Conservation (phyloP, 768 basidiomycete species). For the Lyophyllum shimeji region DNA sequence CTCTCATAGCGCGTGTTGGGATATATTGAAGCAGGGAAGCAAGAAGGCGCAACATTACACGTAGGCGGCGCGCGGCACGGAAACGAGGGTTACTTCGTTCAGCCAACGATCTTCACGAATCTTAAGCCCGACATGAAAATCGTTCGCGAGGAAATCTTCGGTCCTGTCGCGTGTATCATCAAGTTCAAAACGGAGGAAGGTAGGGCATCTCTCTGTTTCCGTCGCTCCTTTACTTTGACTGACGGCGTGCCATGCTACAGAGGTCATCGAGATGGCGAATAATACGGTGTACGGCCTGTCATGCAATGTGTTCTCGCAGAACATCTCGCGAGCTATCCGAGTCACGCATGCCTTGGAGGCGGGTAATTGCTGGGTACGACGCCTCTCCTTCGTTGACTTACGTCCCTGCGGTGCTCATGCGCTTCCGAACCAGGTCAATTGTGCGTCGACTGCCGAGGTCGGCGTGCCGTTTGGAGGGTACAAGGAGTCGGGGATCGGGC, state of each 20-base stretch:
- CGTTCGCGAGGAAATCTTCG: constrained; percentile 70
- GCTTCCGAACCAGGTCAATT: constrained; percentile 18
- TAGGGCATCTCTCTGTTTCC: constrained; percentile 22
- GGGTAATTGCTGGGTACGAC: constrained; percentile 18
- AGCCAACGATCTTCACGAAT: constrained; percentile 71
- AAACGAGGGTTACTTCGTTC: constrained; percentile 64
- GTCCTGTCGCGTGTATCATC: constrained; percentile 70
- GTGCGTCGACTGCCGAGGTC: constrained; percentile 12
- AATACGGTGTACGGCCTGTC: constrained; percentile 72
- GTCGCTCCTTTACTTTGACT: background rate
- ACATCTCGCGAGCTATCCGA: constrained; percentile 71
- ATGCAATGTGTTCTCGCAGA: constrained; percentile 79
- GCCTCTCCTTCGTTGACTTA: background rate
- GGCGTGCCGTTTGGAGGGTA: constrained; percentile 26
- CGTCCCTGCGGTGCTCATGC: background rate
- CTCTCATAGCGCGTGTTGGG: constrained; percentile 64
- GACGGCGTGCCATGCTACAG: background rate
- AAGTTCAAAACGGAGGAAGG: constrained; percentile 64
- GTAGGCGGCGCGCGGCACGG: constrained; percentile 62
- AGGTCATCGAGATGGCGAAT: background rate
- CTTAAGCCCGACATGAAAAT: constrained; percentile 66
- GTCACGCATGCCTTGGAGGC: constrained; percentile 64
- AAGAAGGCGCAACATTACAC: constrained; percentile 65
- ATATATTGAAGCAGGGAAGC: constrained; percentile 74
- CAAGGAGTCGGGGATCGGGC: constrained; percentile 26